Percentiles rank a stretch among this genome's conserved stretches.
Evolutionary conservation across 2,329 filamentous ascomycete genomes (phyloP).

Genomic region (Sarocladium brachiariae): DNA sequence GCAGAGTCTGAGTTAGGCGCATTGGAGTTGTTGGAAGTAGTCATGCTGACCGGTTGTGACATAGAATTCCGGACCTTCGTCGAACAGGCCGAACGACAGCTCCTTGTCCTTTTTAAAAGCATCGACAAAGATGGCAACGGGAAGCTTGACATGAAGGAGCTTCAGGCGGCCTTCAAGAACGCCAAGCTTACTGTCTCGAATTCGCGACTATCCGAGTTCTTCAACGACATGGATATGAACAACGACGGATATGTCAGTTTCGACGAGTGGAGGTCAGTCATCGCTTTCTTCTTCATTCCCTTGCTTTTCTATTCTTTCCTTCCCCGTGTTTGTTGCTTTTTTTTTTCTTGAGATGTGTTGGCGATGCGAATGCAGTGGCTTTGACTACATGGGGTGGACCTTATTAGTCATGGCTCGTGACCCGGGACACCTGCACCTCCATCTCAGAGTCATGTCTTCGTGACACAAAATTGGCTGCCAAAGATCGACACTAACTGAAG

Average conservation of each 20-base stretch:
- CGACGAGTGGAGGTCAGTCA: conserved; percentile 90
- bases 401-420: background rate
- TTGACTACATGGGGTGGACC: background rate
- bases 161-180: conserved; percentile 68
- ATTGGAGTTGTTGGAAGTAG: background rate
- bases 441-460: background rate
- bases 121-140: conserved; percentile 86
- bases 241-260: conserved; percentile 83
- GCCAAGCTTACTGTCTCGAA: conserved; percentile 74
- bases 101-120: conserved; percentile 72
- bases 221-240: conserved; percentile 82
- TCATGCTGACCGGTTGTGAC: background rate
- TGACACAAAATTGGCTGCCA: conserved; percentile 20
- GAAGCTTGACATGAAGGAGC: conserved; percentile 77
- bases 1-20: background rate
- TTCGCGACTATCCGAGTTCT: conserved; percentile 76
- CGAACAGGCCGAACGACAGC: conserved; percentile 75
- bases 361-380: background rate
- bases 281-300: conserved; percentile 9
- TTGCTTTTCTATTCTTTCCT: no score
- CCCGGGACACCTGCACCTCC: conserved; percentile 9
- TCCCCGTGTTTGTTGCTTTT: no score
- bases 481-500: conserved; percentile 1
- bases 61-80: conserved; percentile 88
- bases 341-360: conserved; percentile 3